Conservation (phyloP, 163 green algal species). For the Scenedesmus sp. region DNA sequence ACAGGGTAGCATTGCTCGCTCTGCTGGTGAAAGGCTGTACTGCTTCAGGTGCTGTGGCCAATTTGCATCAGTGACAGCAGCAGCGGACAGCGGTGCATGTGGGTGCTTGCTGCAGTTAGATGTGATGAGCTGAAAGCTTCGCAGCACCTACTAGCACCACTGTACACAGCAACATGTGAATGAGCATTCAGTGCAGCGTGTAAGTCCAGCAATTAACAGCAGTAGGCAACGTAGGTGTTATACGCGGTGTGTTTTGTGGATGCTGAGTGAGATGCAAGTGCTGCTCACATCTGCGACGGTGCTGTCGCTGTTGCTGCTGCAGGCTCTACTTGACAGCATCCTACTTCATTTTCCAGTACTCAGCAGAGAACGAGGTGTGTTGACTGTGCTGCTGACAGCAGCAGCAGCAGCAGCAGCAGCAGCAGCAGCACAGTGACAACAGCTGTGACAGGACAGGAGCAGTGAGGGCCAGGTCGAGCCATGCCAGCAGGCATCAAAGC, state of each 20-base stretch:
- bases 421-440: not conserved
- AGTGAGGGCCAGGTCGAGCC: not conserved
- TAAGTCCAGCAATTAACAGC: no score
- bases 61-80: no score
- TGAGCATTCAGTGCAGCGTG: no score
- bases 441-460: not conserved
- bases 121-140: no score
- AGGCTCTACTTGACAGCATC: conserved; percentile 31
- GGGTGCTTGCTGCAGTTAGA: no score
- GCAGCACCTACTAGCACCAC: no score
- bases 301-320: not conserved
- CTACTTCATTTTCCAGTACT: conserved; percentile 51
- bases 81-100: no score
- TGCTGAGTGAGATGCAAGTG: not conserved
- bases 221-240: no score
- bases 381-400: not conserved
- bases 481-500: not conserved
- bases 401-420: not conserved
- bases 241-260: not conserved
- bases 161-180: no score
- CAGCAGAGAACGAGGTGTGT: conserved; percentile 48
- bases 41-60: no score
- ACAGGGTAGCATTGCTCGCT: no score
- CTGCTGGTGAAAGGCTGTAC: no score
- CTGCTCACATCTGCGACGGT: not conserved